Percentiles rank a stretch among this genome's conserved stretches.
phyloP scores from a whole-genome alignment of 2,329 filamentous ascomycete species.

The Trichoderma lentiforme region DNA sequence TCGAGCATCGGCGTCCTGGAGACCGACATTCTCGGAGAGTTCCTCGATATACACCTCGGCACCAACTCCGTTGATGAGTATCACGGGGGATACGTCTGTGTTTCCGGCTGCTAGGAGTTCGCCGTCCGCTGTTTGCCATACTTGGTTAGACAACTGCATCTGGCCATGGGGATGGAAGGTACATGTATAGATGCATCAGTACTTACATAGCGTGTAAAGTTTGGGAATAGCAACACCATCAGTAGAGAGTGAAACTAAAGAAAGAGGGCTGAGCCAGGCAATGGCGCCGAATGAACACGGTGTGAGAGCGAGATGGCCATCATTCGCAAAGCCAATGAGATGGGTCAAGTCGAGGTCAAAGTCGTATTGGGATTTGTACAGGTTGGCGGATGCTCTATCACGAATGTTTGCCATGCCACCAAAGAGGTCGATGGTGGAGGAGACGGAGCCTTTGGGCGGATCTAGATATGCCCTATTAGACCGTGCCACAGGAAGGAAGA shows the following conservation, averaged over 20 bases:
- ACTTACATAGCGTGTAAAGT: conserved; percentile 6
- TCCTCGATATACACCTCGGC: conserved; percentile 17
- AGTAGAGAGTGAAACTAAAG: conserved; percentile 18
- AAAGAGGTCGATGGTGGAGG: conserved; percentile 13
- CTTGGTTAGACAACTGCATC: neutral
- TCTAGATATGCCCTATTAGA: neutral
- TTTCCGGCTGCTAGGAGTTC: neutral
- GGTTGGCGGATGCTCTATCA: neutral
- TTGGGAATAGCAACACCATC: conserved; percentile 33
- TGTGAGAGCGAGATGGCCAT: conserved; percentile 2
- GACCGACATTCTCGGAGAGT: neutral
- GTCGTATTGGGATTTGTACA: conserved; percentile 11
- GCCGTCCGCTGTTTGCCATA: neutral
- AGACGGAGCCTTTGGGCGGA: conserved; percentile 13
- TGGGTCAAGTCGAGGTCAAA: conserved; percentile 5
- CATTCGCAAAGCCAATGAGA: conserved; percentile 14
- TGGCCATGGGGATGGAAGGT: neutral
- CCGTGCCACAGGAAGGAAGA: neutral
- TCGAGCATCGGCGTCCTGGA: conserved; percentile 24
- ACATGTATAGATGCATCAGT: neutral
- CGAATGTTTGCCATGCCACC: conserved; percentile 14
- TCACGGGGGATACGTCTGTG: conserved; percentile 17
- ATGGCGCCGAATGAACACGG: conserved; percentile 12
- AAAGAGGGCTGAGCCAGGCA: neutral
- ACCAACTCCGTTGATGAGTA: conserved; percentile 22